Evolutionary conservation across 768 basidiomycete species (phyloP), one percentile per base, ranked within the genome.

Genomic region (Cubamyces lactineus): DNA sequence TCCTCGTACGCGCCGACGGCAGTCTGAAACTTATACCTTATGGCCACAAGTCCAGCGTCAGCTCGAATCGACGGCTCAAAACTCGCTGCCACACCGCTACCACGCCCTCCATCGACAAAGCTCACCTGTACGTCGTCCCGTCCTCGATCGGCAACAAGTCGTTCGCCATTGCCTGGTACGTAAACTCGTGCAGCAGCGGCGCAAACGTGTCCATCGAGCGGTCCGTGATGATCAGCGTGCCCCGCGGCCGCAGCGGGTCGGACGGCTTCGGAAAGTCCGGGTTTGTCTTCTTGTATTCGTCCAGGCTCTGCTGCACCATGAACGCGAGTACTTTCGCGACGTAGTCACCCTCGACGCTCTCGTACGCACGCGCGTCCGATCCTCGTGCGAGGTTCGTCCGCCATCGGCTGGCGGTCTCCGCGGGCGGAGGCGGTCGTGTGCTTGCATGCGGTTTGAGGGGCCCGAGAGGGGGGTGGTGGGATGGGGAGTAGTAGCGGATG

Each of bases 131-230:
- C 75, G 84, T 88, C 9, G 80, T 82, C 24, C 96, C 96, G 63
- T 93, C 86, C 58, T 94, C 84, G 53, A 99, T 92, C 17, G 88
- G 89, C 5, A 99, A 81, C 19, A 99, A 75, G 74, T 99, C 97
- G 68, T 95, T 94, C 51, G 90, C 91, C 97, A 99, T 99, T 0
- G 97, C 96, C 75, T 98, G 97, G 74, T 98, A 99, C 21, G 96
- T 98, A 72, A 99, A 99, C 71, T 98, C 97, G 72, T 99, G 97
- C 39, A 97, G 72, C 62, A 98, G 84, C 1, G 97, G 97, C 2
- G 94, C 89, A 24, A 91, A 71, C 68, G 88, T 87, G 74, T 99
- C 97, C 89, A 99, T 94, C 3, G 95, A 84, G n/a, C 97, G 87
- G 75, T 99, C 97, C 5, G 95, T 96, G 62, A 99, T 89, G 70